Evolutionary conservation across 2,329 filamentous ascomycete genomes (phyloP), one percentile per base, ranked within the genome.

Genomic region (Arthrinium phaeospermum): DNA sequence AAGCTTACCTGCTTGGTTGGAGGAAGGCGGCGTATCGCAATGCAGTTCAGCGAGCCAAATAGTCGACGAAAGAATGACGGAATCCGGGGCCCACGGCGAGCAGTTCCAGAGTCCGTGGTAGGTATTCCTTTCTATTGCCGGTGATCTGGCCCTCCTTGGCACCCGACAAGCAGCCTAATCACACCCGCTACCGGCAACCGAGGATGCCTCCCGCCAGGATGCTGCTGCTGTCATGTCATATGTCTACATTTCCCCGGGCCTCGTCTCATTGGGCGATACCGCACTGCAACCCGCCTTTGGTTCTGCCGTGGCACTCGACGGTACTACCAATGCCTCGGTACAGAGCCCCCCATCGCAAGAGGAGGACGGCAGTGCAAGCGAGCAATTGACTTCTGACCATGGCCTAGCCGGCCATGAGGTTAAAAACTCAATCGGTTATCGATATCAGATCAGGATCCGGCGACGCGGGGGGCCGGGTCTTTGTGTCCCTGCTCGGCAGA

Each of bases 291-390:
- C 57, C 34, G 57, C 57, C 57, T 64, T 64, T 41, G 57, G 12
- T 37, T 64, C 57, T 64, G 57, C 57, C 57, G 57, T 64, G 34
- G n/a, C 41, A 64, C 57, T 64, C 19, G 57, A 64, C 57, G 57
- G 34, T 41, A 22, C 57, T 19, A 64, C 57, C 57, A 41, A 41
- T 37, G 57, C 57, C 57, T 64, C 57, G 57, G 57, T 41, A 51
- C n/a, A 64, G 57, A 64, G 19, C 10, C 57, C 57, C 10, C 57
- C 57, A 64, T 34, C 57, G 57, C 57, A 41, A 41, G 30, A 41
- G n/a, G 57, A 64, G 34, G 34, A 64, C 30, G 19, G 57, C 57
- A 64, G 4, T 41, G 57, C 57, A 41, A 6, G 57, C 34, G 22
- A 64, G 30, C 30, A 64, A 64, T 64, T 41, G 57, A 41, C 57